Conservation (phyloP, 208 protist species). For the Crithidia bombi region DNA sequence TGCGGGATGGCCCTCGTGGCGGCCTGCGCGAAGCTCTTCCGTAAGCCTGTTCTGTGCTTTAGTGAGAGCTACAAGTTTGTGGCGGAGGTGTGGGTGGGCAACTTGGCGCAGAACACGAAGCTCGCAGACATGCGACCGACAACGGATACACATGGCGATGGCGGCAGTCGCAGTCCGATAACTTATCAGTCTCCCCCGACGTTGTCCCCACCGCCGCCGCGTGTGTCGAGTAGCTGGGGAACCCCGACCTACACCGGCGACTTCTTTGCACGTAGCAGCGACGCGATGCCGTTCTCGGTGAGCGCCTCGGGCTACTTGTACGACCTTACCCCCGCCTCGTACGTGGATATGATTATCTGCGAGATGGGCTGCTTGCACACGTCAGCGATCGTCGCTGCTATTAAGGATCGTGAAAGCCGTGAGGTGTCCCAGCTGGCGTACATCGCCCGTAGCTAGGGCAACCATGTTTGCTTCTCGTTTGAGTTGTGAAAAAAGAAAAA, state of each 20-base stretch:
- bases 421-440: conserved; percentile 39
- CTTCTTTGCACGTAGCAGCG: conserved; percentile 8
- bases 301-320: conserved; percentile 73
- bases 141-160: conserved; percentile 18
- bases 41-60: conserved; percentile 96
- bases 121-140: conserved; percentile 51
- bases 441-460: conserved; percentile 21
- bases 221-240: conserved; percentile 23
- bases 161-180: conserved; percentile 30
- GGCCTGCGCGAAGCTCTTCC: conserved; percentile 92
- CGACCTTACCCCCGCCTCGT: conserved; percentile 77
- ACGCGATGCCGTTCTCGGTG: conserved; percentile 25
- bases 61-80: conserved; percentile 99
- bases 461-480: too few relatives aligned
- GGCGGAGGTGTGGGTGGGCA: conserved; percentile 95
- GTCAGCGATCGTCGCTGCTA: conserved; percentile 74
- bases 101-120: conserved; percentile 96
- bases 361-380: conserved; percentile 87
- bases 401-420: conserved; percentile 69
- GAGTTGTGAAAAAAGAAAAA: too few relatives aligned
- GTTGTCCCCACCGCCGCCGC: conserved; percentile 28
- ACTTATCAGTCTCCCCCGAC: conserved; percentile 24
- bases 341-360: conserved; percentile 87
- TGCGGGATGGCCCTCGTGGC: conserved; percentile 94
- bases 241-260: conserved; percentile 23